Evolutionary conservation across 208 protist species (phyloP).

Genomic region (Leishmania guyanensis): DNA sequence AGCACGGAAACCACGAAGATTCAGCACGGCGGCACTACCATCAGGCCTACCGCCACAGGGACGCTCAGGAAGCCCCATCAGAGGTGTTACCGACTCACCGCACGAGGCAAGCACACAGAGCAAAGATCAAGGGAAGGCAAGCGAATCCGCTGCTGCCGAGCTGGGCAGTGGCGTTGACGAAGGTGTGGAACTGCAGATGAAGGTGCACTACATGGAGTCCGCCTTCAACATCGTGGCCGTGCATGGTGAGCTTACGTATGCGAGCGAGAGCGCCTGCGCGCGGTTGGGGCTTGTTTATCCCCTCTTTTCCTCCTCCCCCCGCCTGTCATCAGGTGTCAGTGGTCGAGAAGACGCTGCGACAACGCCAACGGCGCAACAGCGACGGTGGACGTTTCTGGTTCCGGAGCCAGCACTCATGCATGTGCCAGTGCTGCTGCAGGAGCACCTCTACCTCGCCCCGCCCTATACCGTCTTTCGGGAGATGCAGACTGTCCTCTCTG

Average conservation of each 20-base stretch:
- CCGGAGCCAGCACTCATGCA: conserved; percentile 43
- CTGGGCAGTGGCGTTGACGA: not conserved
- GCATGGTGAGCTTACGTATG: conserved; percentile 29
- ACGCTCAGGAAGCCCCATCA: not conserved
- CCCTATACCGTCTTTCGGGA: conserved; percentile 55
- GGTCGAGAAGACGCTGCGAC: not conserved
- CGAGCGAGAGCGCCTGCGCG: conserved; percentile 15
- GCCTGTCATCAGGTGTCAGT: not conserved
- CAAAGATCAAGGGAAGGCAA: not conserved
- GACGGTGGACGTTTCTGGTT: conserved; percentile 50
- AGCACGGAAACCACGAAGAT: not conserved
- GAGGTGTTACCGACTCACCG: not conserved
- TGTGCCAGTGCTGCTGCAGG: conserved; percentile 32
- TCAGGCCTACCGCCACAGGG: not conserved
- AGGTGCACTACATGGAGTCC: conserved; percentile 28
- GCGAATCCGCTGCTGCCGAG: not conserved
- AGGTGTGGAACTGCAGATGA: conserved; percentile 34
- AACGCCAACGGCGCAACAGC: not conserved
- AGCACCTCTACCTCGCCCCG: conserved; percentile 56
- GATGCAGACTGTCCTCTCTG: conserved; percentile 40
- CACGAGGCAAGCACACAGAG: not conserved
- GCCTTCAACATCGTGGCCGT: conserved; percentile 40
- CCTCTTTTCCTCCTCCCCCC: not conserved
- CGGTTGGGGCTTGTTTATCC: conserved; percentile 16
- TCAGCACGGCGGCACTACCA: not conserved